These are phyloP conservation scores for Venturia carpophila DNA, from an alignment of 2,329 filamentous ascomycete genomes.

Conservation along the genomic window DNA sequence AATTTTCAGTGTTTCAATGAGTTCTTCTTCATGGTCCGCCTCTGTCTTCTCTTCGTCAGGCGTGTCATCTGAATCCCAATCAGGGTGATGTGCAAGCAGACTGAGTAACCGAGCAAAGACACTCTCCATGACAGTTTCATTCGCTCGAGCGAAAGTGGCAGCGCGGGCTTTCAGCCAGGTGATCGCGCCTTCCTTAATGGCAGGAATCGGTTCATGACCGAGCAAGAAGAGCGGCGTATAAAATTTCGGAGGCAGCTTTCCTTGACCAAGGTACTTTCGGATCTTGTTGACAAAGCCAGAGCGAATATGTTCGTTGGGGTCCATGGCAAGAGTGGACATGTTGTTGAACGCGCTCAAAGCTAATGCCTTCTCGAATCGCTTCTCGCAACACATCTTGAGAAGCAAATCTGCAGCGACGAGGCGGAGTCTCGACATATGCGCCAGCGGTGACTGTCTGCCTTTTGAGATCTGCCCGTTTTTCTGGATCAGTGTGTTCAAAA, in stretches of 20 bases:
- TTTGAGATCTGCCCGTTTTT: slow-evolving; percentile 75
- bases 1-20: slow-evolving; percentile 62
- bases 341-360: slow-evolving; percentile 68
- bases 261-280: slow-evolving; percentile 79
- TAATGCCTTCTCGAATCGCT: slow-evolving; percentile 68
- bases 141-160: slow-evolving; percentile 45
- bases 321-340: slow-evolving; percentile 74
- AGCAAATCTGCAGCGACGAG: slow-evolving; percentile 70
- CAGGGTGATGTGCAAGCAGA: slow-evolving; percentile 85
- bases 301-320: slow-evolving; percentile 65
- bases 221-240: slow-evolving; percentile 85
- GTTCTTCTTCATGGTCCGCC: slow-evolving; percentile 23
- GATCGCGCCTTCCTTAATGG: slow-evolving; percentile 64
- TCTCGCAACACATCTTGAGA: slow-evolving; percentile 74
- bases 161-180: slow-evolving; percentile 86
- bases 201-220: slow-evolving; percentile 76
- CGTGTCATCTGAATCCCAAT: slow-evolving; percentile 47
- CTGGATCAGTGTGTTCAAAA: slow-evolving; percentile 68
- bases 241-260: slow-evolving; percentile 65
- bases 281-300: slow-evolving; percentile 73
- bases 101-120: slow-evolving; percentile 77
- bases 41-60: slow-evolving; percentile 3
- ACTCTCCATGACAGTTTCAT: slow-evolving; percentile 62
- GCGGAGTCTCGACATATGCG: slow-evolving; percentile 73
- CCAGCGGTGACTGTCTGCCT: slow-evolving; percentile 58